A percentile compares a stretch with the other conserved stretches of the same genome.
Evolutionary conservation across 345 rosid species (phyloP).

Genomic region (Corchorus capsularis): DNA sequence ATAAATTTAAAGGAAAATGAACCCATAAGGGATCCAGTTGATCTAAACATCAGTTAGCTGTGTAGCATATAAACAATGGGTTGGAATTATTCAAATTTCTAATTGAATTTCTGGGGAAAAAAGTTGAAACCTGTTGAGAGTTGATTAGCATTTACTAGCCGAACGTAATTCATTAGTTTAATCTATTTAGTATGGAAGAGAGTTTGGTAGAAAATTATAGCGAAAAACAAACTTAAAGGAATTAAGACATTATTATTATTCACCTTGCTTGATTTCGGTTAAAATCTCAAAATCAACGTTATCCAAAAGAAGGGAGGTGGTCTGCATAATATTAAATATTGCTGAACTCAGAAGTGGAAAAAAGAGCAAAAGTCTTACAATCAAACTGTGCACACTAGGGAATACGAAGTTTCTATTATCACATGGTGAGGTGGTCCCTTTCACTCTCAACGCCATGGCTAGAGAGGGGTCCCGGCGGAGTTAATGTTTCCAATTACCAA

Average conservation of each 20-base stretch:
- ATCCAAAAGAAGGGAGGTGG: background rate
- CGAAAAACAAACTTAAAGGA: background rate
- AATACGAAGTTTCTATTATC: background rate
- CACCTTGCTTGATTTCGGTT: background rate
- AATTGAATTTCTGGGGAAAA: background rate
- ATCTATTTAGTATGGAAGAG: background rate
- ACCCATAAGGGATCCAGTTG: too few species aligned
- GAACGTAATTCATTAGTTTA: background rate
- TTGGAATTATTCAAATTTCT: background rate
- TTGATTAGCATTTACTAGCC: conserved; percentile 1
- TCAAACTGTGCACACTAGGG: background rate
- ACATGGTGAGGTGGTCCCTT: background rate
- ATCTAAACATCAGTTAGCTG: too few species aligned
- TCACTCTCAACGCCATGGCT: background rate
- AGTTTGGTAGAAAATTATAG: background rate
- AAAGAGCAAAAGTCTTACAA: background rate
- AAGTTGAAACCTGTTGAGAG: background rate
- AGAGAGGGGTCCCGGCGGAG: background rate
- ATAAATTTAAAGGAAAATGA: too few species aligned
- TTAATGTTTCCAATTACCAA: background rate
- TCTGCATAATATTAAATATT: background rate
- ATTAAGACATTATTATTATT: background rate
- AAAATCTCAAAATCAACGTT: background rate
- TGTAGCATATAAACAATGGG: too few species aligned
- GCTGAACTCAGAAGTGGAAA: background rate